Base-by-base conservation (phyloP, 805 yeast genomes). In the Metschnikowia lochheadii region DNA sequence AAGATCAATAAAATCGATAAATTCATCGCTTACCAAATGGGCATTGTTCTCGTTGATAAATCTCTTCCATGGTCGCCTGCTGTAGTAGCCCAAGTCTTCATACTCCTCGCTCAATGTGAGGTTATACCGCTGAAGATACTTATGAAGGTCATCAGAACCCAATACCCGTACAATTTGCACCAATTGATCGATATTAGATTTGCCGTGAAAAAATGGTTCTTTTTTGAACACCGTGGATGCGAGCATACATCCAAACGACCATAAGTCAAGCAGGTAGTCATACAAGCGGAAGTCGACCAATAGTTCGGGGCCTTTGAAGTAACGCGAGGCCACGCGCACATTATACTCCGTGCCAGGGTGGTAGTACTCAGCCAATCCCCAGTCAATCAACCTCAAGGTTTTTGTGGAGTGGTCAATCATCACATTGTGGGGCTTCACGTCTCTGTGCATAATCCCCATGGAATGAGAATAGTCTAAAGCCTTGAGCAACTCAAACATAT, bases 341-440 rank as follows among this genome's bases (percentile, higher is more conserved):
- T 90, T 90, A 70, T 88, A 90, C 58, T 89, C 95, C 45, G 86
- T 87, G 5, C 92, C 94, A 2, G 87, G 85, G 64, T 90, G 96
- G 68, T 90, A 90, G 63, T 87, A 90, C 66, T 90, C 97, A 6
- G 96, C 96, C 53, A 90, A 72, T 14, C 97, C 97, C 97, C 97
- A 90, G 71, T 90, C 97, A 56, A 90, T 90, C 49, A 90, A 78
- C 59, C 92, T 79, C 62, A 90, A 70, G 38, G 74, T 71, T 57
- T 77, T 79, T 42, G 64, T 66, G 23, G 75, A 70, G 54, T 89
- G 96, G 68, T 90, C 96, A 58, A 89, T 89, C 96, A 89, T 89
- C 40, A 89, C 89, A 63, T 89, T 89, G 67, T 89, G 96, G 10
- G 96, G 96, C 65, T 89, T 89, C 46, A 89, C 96, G 68, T 89